These are phyloP conservation scores for Onygenales sp. DNA, from an alignment of 2,329 filamentous ascomycete genomes.

Conservation along the genomic window DNA sequence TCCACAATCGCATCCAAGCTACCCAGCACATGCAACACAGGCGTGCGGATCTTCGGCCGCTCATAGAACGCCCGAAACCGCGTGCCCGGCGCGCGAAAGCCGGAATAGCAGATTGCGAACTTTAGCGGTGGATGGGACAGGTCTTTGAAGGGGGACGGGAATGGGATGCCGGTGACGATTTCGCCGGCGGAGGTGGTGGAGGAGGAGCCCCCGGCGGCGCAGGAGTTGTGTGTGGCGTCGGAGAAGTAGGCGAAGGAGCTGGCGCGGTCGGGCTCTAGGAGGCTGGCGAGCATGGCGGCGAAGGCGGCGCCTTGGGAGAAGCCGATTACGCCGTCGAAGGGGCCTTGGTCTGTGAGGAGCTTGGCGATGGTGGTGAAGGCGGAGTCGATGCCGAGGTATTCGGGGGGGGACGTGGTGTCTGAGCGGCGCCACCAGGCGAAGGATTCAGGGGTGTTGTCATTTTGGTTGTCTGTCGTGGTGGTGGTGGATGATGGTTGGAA, in stretches of 20 bases:
- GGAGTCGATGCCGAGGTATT: conserved; percentile 60
- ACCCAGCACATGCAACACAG: conserved; percentile 72
- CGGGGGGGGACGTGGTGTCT: conserved; percentile 50
- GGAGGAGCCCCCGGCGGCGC: conserved; percentile 4
- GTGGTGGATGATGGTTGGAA: conserved; percentile 43
- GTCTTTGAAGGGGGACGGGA: conserved; percentile 39
- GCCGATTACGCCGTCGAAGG: conserved; percentile 68
- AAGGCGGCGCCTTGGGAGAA: conserved; percentile 73
- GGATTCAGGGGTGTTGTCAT: conserved; percentile 51
- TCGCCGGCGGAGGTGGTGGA: conserved; percentile 9
- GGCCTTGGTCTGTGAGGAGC: conserved; percentile 52
- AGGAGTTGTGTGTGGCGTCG: conserved; percentile 11
- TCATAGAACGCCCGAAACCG: conserved; percentile 63
- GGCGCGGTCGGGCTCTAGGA: conserved; percentile 50
- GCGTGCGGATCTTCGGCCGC: conserved; percentile 60
- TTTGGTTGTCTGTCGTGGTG: conserved; percentile 6
- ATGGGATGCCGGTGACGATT: conserved; percentile 38
- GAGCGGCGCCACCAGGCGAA: conserved; percentile 74
- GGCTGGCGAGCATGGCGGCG: conserved; percentile 60
- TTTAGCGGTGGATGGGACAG: conserved; percentile 46
- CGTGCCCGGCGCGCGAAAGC: conserved; percentile 57
- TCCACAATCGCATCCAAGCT: conserved; percentile 82
- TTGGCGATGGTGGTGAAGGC: conserved; percentile 57
- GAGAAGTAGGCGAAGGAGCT: conserved; percentile 40
- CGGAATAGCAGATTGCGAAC: conserved; percentile 69